Conservation (phyloP, 257 asterid species). For the Ballota nigra region DNA sequence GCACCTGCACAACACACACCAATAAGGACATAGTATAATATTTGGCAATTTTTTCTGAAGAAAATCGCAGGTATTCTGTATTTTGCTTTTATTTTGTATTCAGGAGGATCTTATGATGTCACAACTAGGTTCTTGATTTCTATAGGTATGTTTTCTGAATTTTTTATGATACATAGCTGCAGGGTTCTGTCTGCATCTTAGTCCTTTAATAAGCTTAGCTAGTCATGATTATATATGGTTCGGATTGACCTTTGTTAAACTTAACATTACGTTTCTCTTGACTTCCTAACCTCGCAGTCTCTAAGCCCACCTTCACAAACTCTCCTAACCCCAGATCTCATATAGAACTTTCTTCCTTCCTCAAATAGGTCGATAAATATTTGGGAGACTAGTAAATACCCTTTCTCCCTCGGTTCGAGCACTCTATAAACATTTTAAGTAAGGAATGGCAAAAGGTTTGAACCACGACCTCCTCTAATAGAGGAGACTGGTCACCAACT, state of each 20-base stretch:
- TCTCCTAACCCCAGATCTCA: background rate
- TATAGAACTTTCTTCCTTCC: background rate
- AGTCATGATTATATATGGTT: background rate
- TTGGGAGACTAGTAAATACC: background rate
- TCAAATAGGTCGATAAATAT: background rate
- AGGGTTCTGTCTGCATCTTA: background rate
- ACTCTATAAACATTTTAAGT: background rate
- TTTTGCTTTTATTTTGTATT: background rate
- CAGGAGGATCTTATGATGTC: background rate
- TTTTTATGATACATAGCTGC: background rate
- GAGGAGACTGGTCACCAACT: background rate
- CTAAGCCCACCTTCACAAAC: background rate
- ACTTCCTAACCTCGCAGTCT: background rate
- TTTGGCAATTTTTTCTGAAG: too few relatives aligned
- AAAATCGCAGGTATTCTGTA: too few relatives aligned
- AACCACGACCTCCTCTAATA: too few relatives aligned
- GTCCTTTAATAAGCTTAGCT: background rate
- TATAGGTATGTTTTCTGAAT: background rate
- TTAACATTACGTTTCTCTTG: background rate
- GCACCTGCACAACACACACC: too few relatives aligned
- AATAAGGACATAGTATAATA: too few relatives aligned
- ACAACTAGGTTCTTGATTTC: background rate
- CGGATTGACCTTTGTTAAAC: background rate
- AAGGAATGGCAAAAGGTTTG: background rate
- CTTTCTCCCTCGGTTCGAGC: background rate